Evolutionary conservation across 257 asterid genomes (phyloP).

Genomic region (Solanum ahanhuiri): DNA sequence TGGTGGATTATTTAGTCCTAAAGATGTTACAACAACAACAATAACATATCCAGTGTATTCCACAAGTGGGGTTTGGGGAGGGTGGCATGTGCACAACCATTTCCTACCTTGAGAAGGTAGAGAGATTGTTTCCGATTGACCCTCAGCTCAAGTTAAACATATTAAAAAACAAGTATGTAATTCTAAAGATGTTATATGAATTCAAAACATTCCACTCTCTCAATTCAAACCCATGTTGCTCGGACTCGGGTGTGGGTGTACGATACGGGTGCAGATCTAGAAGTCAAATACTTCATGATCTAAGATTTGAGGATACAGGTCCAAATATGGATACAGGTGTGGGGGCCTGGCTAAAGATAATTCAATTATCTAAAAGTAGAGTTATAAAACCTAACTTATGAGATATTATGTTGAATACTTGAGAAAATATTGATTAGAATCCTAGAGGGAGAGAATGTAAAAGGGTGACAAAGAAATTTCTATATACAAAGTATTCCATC

Average conservation of each 20-base stretch:
- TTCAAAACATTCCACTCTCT: background rate
- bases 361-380: background rate
- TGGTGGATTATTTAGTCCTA: background rate
- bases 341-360: background rate
- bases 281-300: background rate
- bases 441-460: background rate
- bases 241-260: background rate
- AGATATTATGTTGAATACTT: background rate
- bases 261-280: background rate
- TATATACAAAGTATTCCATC: background rate
- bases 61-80: background rate
- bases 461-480: background rate
- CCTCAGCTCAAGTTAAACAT: background rate
- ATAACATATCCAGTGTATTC: background rate
- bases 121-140: background rate
- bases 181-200: background rate
- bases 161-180: background rate
- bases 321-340: background rate
- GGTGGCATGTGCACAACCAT: background rate
- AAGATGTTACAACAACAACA: background rate
- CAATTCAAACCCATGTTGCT: background rate
- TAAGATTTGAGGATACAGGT: background rate
- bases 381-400: background rate
- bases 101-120: background rate
- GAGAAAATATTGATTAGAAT: background rate